A percentile compares a stretch with the other conserved stretches of the same genome.
Evolutionary conservation across 768 basidiomycete genomes (phyloP).

Genomic region (Suillus occidentalis): DNA sequence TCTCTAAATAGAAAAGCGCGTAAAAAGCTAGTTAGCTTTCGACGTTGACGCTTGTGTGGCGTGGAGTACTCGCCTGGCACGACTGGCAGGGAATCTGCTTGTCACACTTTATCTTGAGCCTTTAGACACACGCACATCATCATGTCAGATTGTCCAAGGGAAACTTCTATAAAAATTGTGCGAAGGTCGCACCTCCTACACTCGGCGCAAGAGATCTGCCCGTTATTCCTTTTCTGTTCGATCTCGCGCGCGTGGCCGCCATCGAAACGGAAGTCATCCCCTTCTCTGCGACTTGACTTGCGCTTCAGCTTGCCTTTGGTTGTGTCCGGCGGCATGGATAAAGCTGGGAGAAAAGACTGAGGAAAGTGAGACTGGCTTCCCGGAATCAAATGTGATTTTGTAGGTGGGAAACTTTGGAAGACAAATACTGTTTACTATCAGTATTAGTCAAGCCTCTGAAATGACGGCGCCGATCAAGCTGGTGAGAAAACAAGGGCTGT

Average conservation of each 20-base stretch:
- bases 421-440: background rate
- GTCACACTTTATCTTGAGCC: slow-evolving; percentile 82
- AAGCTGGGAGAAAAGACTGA: slow-evolving; percentile 8
- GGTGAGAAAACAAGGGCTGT: slow-evolving; percentile 17
- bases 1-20: slow-evolving; percentile 37
- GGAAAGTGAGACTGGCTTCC: slow-evolving; percentile 6
- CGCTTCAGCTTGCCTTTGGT: slow-evolving; percentile 52
- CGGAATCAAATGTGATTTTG: slow-evolving; percentile 16
- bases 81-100: slow-evolving; percentile 80
- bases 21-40: background rate
- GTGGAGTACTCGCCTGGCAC: slow-evolving; percentile 51
- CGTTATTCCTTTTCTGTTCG: slow-evolving; percentile 71
- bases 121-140: slow-evolving; percentile 26
- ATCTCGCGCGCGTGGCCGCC: slow-evolving; percentile 61
- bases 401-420: slow-evolving; percentile 16
- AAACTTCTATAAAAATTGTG: slow-evolving; percentile 27
- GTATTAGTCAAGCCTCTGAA: background rate
- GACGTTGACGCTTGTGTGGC: background rate
- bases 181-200: slow-evolving; percentile 75
- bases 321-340: slow-evolving; percentile 56
- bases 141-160: slow-evolving; percentile 24
- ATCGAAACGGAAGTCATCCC: slow-evolving; percentile 52
- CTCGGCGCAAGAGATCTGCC: slow-evolving; percentile 78
- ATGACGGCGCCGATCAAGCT: background rate
- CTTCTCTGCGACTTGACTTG: slow-evolving; percentile 47